Evolutionary conservation across 371 early-diverging fungal genomes (phyloP).

Genomic region (Mucor plumbeus): DNA sequence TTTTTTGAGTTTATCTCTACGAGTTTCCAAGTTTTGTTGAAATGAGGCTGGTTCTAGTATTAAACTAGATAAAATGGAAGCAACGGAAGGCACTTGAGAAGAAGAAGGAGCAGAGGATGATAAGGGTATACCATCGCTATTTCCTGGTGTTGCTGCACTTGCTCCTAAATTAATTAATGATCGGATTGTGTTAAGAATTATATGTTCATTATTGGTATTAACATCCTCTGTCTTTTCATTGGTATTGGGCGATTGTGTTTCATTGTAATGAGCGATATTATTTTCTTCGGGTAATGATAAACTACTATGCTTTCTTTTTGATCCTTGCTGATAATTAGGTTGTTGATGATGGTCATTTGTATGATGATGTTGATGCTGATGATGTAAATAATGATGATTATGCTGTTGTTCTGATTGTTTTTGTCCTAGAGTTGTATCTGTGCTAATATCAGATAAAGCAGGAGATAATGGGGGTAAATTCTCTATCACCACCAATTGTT

Average conservation of each 20-base stretch:
- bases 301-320: conserved; percentile 4
- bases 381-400: background rate
- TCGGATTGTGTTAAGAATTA: conserved; percentile 9
- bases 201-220: conserved; percentile 8
- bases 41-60: conserved; percentile 37
- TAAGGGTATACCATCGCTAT: background rate
- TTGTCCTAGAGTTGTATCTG: background rate
- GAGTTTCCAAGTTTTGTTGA: conserved; percentile 29
- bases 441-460: background rate
- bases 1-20: conserved; percentile 36
- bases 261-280: background rate
- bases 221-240: background rate
- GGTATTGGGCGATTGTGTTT: no score
- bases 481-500: conserved; percentile 8
- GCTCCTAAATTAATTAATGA: conserved; percentile 8
- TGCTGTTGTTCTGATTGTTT: conserved; percentile 1
- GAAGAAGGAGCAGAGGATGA: no score
- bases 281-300: background rate
- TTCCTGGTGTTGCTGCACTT: background rate
- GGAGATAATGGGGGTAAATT: conserved; percentile 16
- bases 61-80: conserved; percentile 19
- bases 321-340: background rate
- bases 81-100: conserved; percentile 3
- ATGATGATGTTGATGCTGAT: background rate
- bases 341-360: background rate